Conservation (phyloP, 345 rosid species). For the Rhizophora apiculata region DNA sequence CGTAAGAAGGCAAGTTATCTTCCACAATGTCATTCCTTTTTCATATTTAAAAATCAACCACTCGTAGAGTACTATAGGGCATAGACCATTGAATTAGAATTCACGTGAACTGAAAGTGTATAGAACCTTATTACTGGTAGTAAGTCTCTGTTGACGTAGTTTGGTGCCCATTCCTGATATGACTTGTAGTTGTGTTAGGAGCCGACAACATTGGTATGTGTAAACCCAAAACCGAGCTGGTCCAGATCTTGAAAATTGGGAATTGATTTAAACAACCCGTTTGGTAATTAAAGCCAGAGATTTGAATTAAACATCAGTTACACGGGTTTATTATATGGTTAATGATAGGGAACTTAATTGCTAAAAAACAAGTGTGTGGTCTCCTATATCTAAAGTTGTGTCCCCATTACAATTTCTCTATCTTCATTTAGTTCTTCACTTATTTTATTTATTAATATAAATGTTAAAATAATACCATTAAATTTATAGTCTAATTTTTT, state of each 20-base stretch:
- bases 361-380: too few relatives aligned
- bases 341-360: too few relatives aligned
- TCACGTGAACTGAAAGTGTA: background rate
- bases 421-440: too few relatives aligned
- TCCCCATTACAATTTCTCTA: too few relatives aligned
- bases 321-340: too few relatives aligned
- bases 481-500: too few relatives aligned
- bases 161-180: slow-evolving; percentile 41
- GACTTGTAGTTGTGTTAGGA: slow-evolving; percentile 21
- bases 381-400: too few relatives aligned
- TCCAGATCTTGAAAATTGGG: background rate
- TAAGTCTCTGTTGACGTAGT: slow-evolving; percentile 17
- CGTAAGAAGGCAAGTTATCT: slow-evolving; percentile 27
- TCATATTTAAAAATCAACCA: background rate
- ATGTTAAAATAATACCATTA: too few relatives aligned
- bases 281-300: background rate
- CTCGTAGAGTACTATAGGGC: background rate
- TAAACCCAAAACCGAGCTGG: slow-evolving; percentile 8
- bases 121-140: too few relatives aligned
- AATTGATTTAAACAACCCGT: background rate
- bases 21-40: slow-evolving; percentile 8
- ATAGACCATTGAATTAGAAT: background rate
- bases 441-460: too few relatives aligned
- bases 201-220: slow-evolving; percentile 55
- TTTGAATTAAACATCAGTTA: slow-evolving; percentile 2